Evolutionary conservation across 2,329 filamentous ascomycete species (phyloP), one percentile per base, ranked within the genome.

Genomic region (Penicillium sp.): DNA sequence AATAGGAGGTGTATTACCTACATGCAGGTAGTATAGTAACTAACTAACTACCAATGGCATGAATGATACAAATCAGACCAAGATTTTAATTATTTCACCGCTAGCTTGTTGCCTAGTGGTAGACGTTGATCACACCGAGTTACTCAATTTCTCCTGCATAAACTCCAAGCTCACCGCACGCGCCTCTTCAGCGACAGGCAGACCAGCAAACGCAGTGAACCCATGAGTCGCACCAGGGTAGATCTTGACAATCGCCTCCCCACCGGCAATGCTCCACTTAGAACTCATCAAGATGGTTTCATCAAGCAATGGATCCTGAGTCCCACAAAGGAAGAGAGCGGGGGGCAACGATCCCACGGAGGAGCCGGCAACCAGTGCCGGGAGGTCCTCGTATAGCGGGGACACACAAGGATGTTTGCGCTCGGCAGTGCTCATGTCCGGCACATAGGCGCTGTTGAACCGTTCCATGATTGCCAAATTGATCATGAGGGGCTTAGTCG

Each of bases 201-300:
- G 44, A 47, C 44, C 44, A 9, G 44, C 11, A 10, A 78, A 78
- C 59, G 68, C 70, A 50, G 77, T 77, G 60, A 82, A 85, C 0
- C 77, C 81, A 73, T 85, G 83, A 19, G 80, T 75, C 9, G 78
- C 81, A 0, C 83, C 82, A n/a, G 78, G 77, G 65, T 78, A 83
- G 16, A 84, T 72, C 70, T 81, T 85, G 3, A 83, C 70, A 3
- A 83, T 70, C 0, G 76, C 74, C 67, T 82, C 79, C 5, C 75
- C 77, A 2, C 81, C 81, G 60, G 72, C 75, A 68, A 80, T 79
- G 63, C 69, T 65, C 83, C 82, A 85, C 70, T 83, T 84, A 2
- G 75, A 70, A 4, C 75, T 73, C 82, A 86, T 84, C 46, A 81
- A 67, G 23, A 82, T 66, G 16, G 75, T 81, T 61, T 82, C 80